A percentile compares a stretch with the other conserved stretches of the same genome.
These are phyloP conservation scores for Amaranthus tricolor DNA, from an alignment of 179 eudicot species.

Conservation along the genomic window DNA sequence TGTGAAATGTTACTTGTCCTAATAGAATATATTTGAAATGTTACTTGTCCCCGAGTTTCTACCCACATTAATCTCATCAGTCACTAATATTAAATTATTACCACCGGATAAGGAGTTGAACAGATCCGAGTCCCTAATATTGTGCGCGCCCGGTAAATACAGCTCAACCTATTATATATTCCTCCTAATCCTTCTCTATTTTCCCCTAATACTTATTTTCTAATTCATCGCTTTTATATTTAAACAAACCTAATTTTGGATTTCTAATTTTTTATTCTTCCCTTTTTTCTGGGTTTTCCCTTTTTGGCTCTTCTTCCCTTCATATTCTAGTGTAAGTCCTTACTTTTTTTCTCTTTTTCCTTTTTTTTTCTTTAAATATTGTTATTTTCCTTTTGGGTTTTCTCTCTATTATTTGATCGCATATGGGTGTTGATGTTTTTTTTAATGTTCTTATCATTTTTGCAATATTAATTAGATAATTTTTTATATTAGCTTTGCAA, in stretches of 20 bases:
- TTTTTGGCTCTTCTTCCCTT: conserved; percentile 22
- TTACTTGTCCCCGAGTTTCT: too few species aligned
- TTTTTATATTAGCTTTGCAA: conserved; percentile 22
- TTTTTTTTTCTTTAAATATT: background rate
- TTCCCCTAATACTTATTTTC: conserved; percentile 2
- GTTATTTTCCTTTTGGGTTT: background rate
- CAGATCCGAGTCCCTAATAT: too few species aligned
- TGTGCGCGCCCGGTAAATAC: too few species aligned
- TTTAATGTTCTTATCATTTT: background rate
- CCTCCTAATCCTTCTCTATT: background rate
- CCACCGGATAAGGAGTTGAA: too few species aligned
- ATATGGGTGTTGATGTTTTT: conserved; percentile 12
- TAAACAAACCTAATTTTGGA: conserved; percentile 26
- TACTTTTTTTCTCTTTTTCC: background rate
- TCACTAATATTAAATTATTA: too few species aligned
- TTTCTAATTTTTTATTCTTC: conserved; percentile 31
- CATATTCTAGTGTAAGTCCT: conserved; percentile 29
- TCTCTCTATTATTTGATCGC: background rate
- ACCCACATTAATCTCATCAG: too few species aligned
- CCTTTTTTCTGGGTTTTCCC: conserved; percentile 33
- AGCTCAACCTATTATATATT: conserved; percentile 44
- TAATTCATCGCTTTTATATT: background rate
- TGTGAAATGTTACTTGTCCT: too few species aligned
- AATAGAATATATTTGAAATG: too few species aligned
- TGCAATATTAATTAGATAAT: background rate